Evolutionary conservation across 129 eudicot species (phyloP).

Genomic region (Tagetes erecta): DNA sequence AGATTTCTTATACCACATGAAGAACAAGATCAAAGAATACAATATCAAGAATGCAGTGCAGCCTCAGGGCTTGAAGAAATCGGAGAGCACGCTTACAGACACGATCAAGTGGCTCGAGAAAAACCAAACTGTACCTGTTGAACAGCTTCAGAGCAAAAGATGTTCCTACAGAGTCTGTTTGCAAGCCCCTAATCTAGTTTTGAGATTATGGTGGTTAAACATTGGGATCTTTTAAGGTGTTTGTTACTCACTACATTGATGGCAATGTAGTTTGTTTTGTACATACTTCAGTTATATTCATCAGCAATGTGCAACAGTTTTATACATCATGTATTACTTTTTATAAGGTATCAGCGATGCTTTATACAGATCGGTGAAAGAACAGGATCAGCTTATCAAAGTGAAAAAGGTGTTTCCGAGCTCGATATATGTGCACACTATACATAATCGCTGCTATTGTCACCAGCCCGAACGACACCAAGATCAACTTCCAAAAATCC

Average conservation of each 20-base stretch:
- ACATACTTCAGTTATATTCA: too few species aligned
- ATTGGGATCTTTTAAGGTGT: not conserved
- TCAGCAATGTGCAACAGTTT: not conserved
- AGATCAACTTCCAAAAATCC: slow-evolving; percentile 83
- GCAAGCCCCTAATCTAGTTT: not conserved
- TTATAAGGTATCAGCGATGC: not conserved
- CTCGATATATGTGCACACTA: slow-evolving; percentile 64
- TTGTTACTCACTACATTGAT: not conserved
- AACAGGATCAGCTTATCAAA: slow-evolving; percentile 51
- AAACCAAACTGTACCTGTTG: slow-evolving; percentile 14
- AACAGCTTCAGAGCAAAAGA: slow-evolving; percentile 13
- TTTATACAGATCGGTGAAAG: slow-evolving; percentile 17
- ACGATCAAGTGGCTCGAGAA: slow-evolving; percentile 14
- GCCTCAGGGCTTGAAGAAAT: not conserved
- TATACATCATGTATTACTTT: not conserved
- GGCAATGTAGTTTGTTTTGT: not conserved
- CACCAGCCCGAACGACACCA: slow-evolving; percentile 61
- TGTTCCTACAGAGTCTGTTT: not conserved
- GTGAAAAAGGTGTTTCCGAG: slow-evolving; percentile 73
- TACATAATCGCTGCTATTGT: slow-evolving; percentile 66
- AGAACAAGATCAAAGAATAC: slow-evolving; percentile 4
- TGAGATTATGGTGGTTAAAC: not conserved
- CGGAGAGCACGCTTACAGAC: slow-evolving; percentile 12
- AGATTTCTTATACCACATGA: slow-evolving; percentile 18
- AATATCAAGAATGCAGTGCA: not conserved